Evolutionary conservation across 306 rosid species (phyloP).

Genomic region (Neltuma alba): DNA sequence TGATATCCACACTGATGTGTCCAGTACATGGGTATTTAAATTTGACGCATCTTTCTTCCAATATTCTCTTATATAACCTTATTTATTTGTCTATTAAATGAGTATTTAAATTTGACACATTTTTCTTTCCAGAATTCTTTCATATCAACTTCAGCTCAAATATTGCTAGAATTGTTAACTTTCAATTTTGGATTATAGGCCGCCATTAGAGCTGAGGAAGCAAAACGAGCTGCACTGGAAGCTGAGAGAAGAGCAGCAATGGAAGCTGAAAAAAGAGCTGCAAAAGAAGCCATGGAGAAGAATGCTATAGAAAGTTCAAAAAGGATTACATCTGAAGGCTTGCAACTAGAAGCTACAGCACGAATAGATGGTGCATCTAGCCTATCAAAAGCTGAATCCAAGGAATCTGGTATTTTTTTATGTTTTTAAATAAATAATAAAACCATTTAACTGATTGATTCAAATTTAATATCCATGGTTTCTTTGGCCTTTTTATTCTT

Average conservation of each 20-base stretch:
- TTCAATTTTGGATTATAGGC: conserved; percentile 54
- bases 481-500: conserved; percentile 12
- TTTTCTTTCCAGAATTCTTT: conserved; percentile 22
- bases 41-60: conserved; percentile 27
- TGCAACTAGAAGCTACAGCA: conserved; percentile 40
- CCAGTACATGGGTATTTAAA: conserved; percentile 10
- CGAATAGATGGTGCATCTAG: conserved; percentile 36
- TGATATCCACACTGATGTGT: background rate
- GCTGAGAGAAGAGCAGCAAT: conserved; percentile 65
- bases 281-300: conserved; percentile 56
- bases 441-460: conserved; percentile 23
- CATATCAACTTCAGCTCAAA: conserved; percentile 4
- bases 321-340: conserved; percentile 1
- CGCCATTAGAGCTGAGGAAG: conserved; percentile 74
- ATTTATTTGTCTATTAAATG: conserved; percentile 10
- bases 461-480: conserved; percentile 12
- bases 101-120: conserved; percentile 12
- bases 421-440: conserved; percentile 18
- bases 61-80: too few species aligned
- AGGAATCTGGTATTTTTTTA: conserved; percentile 44
- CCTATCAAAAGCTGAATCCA: conserved; percentile 41
- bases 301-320: conserved; percentile 46
- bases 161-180: conserved; percentile 30
- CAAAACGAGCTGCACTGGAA: conserved; percentile 70
- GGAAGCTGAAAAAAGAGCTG: conserved; percentile 64